Evolutionary conservation across 768 basidiomycete species (phyloP).

Genomic region (Auricularia sp.): DNA sequence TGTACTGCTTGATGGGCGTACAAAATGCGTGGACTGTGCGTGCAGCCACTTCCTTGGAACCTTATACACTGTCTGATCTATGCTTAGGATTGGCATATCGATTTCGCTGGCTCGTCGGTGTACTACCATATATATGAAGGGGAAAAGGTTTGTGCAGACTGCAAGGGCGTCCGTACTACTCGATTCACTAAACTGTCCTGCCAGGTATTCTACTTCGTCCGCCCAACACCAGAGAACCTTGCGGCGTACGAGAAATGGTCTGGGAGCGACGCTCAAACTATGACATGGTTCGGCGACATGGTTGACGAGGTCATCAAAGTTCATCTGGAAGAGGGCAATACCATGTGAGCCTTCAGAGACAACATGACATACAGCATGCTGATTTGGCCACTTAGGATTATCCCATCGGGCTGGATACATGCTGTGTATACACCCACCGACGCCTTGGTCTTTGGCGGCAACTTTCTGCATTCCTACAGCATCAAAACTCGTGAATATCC

Average conservation of each 20-base stretch:
- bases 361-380: not conserved
- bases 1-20: slow-evolving; percentile 97
- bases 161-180: not conserved
- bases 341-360: slow-evolving; percentile 37
- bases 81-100: slow-evolving; percentile 89
- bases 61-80: not conserved
- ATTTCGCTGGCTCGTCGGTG: slow-evolving; percentile 96
- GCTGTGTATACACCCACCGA: slow-evolving; percentile 93
- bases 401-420: slow-evolving; percentile 96
- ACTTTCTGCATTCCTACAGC: slow-evolving; percentile 91
- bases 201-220: slow-evolving; percentile 93
- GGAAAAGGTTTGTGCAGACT: slow-evolving; percentile 47
- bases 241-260: slow-evolving; percentile 91
- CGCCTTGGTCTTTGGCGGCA: slow-evolving; percentile 93
- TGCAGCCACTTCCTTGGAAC: slow-evolving; percentile 5
- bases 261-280: slow-evolving; percentile 79
- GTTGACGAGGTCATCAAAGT: slow-evolving; percentile 87
- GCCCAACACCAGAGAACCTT: slow-evolving; percentile 76
- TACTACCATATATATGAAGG: slow-evolving; percentile 91
- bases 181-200: not conserved
- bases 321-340: slow-evolving; percentile 64
- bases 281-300: slow-evolving; percentile 86
- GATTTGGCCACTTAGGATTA: slow-evolving; percentile 35
- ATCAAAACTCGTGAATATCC: slow-evolving; percentile 63
- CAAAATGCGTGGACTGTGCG: slow-evolving; percentile 86